Evolutionary conservation across 495 filamentous ascomycete species (phyloP).

Genomic region (Daldinia grandis): DNA sequence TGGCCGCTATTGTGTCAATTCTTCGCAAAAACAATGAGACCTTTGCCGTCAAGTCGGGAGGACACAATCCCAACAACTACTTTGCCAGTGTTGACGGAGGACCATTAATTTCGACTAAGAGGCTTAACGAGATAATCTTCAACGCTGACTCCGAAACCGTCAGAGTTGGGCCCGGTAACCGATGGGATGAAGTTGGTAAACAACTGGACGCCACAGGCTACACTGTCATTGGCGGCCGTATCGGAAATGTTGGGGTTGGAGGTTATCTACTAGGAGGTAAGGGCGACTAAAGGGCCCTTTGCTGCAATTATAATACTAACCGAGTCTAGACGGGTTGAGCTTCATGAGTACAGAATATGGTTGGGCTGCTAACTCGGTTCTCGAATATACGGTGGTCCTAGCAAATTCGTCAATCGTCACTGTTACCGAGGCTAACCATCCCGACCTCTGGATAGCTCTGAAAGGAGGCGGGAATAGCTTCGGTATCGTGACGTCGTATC

Average conservation of each 20-base stretch:
- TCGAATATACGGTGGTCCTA: constrained; percentile 65
- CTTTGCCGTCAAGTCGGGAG: constrained; percentile 62
- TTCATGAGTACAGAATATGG: constrained; percentile 66
- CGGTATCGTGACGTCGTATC: constrained; percentile 60
- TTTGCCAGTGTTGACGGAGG: constrained; percentile 64
- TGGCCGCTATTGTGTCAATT: constrained; percentile 47
- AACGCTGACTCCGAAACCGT: constrained; percentile 55
- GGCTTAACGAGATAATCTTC: constrained; percentile 55
- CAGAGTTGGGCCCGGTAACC: constrained; percentile 58
- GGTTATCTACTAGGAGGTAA: constrained; percentile 53
- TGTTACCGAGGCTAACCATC: constrained; percentile 52
- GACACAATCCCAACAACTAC: constrained; percentile 60
- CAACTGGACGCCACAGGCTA: constrained; percentile 56
- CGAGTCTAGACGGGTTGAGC: constrained; percentile 49
- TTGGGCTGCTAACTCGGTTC: constrained; percentile 63
- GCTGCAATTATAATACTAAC: constrained; percentile 26
- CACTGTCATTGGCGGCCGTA: constrained; percentile 61
- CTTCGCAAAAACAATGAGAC: constrained; percentile 50
- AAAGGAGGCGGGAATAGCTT: constrained; percentile 62
- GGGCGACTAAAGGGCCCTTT: background rate
- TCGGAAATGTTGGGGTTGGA: constrained; percentile 55
- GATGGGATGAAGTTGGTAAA: constrained; percentile 61
- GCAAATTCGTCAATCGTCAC: constrained; percentile 63
- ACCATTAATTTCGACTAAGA: constrained; percentile 61
- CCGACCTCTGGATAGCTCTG: constrained; percentile 54